Conservation (phyloP, 2,329 filamentous ascomycete genomes). For the Colletotrichum sp. region DNA sequence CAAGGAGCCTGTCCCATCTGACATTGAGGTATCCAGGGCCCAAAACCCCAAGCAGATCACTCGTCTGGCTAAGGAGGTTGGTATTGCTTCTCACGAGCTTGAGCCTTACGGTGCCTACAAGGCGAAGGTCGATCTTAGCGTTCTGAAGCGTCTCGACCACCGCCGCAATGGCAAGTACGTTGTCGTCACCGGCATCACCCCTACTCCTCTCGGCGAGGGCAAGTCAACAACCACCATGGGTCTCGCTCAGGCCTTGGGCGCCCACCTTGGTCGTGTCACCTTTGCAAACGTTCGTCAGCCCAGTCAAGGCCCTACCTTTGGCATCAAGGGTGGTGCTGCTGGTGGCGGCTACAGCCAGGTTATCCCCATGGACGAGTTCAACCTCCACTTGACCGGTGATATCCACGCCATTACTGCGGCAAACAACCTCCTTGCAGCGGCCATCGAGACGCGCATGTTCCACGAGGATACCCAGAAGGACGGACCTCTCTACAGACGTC, state of each 20-base stretch:
- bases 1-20: constrained; percentile 84
- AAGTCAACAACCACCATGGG: constrained; percentile 99
- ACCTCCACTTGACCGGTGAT: constrained; percentile 95
- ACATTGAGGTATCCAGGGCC: constrained; percentile 88
- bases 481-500: constrained; percentile 81
- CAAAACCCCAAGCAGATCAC: constrained; percentile 94
- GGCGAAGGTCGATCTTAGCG: constrained; percentile 86
- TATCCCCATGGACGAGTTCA: constrained; percentile 99
- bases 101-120: constrained; percentile 96
- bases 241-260: constrained; percentile 89
- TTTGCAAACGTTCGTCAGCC: constrained; percentile 98
- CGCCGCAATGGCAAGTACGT: constrained; percentile 90
- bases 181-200: constrained; percentile 93
- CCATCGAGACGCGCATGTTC: constrained; percentile 98
- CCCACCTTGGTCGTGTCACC: constrained; percentile 83
- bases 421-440: constrained; percentile 95
- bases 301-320: constrained; percentile 96
- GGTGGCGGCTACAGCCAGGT: constrained; percentile 99
- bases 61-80: constrained; percentile 81
- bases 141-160: constrained; percentile 85
- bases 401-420: constrained; percentile 97
- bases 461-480: constrained; percentile 97
- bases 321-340: constrained; percentile 97
- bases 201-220: constrained; percentile 94
- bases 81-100: constrained; percentile 86